phyloP scores from a whole-genome alignment of 2,329 filamentous ascomycete species.

The Talaromyces albobiverticillius region DNA sequence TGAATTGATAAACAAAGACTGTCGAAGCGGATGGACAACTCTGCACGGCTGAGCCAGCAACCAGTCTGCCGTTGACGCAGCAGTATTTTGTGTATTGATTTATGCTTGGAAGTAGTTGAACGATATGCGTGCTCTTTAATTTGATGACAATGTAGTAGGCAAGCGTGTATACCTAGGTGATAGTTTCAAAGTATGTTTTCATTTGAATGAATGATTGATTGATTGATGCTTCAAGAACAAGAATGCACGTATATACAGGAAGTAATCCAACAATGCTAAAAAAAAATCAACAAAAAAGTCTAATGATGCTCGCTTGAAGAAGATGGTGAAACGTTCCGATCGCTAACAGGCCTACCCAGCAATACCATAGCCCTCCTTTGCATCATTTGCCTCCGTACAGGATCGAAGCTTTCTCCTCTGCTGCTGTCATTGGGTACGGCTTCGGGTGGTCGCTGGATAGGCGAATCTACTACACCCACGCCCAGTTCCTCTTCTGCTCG shows the following conservation, averaged over 20 bases:
- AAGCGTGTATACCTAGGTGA: no score
- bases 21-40: conserved; percentile 80
- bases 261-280: no score
- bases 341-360: conserved; percentile 12
- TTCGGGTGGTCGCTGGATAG: not conserved
- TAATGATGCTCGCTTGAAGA: no score
- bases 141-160: no score
- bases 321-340: not conserved
- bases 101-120: no score
- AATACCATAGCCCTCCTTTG: conserved; percentile 13
- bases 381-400: conserved; percentile 14
- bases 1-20: conserved; percentile 38
- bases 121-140: no score
- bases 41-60: conserved; percentile 70
- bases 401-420: not conserved
- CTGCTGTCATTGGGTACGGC: not conserved
- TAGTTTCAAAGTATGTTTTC: no score
- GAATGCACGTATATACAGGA: no score
- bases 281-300: no score
- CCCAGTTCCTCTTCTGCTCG: not conserved
- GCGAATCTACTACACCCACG: no score
- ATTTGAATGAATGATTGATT: no score
- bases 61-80: conserved; percentile 71
- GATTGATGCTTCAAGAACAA: no score
- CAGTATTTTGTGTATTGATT: conserved; percentile 69